Evolutionary conservation across 2,329 filamentous ascomycete species (phyloP).

Genomic region (Lomentospora prolificans): DNA sequence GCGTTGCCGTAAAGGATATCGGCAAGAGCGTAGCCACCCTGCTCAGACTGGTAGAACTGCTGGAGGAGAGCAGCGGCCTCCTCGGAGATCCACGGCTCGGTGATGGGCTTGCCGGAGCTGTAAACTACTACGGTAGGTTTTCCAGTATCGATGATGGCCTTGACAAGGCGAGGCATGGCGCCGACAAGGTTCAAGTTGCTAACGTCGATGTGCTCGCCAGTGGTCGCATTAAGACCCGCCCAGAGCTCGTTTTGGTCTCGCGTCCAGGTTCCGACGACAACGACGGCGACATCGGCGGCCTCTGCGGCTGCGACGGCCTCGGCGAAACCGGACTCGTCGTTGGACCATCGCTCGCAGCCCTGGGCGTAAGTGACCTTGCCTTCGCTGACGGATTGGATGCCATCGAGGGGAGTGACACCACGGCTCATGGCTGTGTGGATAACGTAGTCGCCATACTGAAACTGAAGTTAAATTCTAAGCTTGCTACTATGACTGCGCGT

Average conservation of each 20-base stretch:
- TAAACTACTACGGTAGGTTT: conserved; percentile 60
- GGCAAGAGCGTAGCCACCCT: conserved; percentile 57
- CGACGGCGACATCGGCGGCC: conserved; percentile 60
- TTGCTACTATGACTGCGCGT: background rate
- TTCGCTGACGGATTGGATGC: conserved; percentile 50
- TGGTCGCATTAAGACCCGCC: conserved; percentile 62
- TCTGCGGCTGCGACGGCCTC: conserved; percentile 57
- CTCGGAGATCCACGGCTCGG: conserved; percentile 61
- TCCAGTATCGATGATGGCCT: conserved; percentile 56
- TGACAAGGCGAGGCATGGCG: conserved; percentile 56
- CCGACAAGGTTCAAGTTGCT: conserved; percentile 56
- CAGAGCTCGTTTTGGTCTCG: conserved; percentile 64
- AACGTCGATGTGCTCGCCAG: conserved; percentile 63
- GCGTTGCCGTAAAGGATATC: conserved; percentile 55
- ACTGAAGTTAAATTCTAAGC: conserved; percentile 10
- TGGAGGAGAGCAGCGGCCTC: conserved; percentile 57
- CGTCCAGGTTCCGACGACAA: conserved; percentile 67
- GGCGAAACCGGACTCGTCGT: conserved; percentile 55
- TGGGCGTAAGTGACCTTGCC: conserved; percentile 56
- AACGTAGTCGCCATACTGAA: conserved; percentile 62
- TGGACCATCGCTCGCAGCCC: conserved; percentile 66
- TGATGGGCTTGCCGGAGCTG: conserved; percentile 61
- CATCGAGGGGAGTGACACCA: conserved; percentile 61
- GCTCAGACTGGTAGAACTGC: conserved; percentile 65
- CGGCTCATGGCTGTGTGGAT: conserved; percentile 52